Percentiles rank a stretch among this genome's conserved stretches.
Conservation (phyloP, 1,284 basidiomycete species). For the Violaceomyces palustris region DNA sequence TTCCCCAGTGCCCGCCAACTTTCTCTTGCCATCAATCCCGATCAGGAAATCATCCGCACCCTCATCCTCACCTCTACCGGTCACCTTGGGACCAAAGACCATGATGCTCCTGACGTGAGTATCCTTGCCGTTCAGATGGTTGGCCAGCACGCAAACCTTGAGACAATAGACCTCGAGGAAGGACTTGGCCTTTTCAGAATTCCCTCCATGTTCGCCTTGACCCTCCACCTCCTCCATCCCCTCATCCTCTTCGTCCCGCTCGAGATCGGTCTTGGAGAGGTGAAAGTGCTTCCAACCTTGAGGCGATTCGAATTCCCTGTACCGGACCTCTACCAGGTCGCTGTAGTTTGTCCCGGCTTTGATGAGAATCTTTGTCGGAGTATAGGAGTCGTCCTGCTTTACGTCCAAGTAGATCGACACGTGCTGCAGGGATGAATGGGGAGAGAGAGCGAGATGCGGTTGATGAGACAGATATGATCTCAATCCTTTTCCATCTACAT, state of each 20-base stretch:
- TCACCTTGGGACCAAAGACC: slow-evolving; percentile 66
- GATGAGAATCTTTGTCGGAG: slow-evolving; percentile 81
- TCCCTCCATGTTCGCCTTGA: slow-evolving; percentile 4
- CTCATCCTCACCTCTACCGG: neutral
- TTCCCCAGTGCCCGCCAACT: too few species aligned
- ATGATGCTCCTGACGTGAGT: slow-evolving; percentile 88
- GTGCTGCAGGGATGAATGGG: slow-evolving; percentile 63
- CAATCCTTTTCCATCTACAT: too few species aligned
- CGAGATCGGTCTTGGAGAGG: slow-evolving; percentile 60
- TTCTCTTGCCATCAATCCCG: too few species aligned
- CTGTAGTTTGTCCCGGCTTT: slow-evolving; percentile 85
- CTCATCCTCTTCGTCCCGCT: slow-evolving; percentile 65
- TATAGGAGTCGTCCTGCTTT: slow-evolving; percentile 90
- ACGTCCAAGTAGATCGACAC: slow-evolving; percentile 83
- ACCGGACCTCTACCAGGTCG: slow-evolving; percentile 75
- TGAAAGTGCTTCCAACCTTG: slow-evolving; percentile 93
- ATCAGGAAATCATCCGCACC: too few species aligned
- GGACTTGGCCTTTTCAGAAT: neutral
- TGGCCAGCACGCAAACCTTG: slow-evolving; percentile 82
- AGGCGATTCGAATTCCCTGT: slow-evolving; percentile 56
- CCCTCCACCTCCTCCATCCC: slow-evolving; percentile 13
- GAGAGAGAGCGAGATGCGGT: neutral
- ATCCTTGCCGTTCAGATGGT: slow-evolving; percentile 98
- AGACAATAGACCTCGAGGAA: slow-evolving; percentile 82
- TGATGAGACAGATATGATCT: too few species aligned